Evolutionary conservation across 306 rosid genomes (phyloP), one percentile per base, ranked within the genome.

Genomic region (Begonia peltatifolia): DNA sequence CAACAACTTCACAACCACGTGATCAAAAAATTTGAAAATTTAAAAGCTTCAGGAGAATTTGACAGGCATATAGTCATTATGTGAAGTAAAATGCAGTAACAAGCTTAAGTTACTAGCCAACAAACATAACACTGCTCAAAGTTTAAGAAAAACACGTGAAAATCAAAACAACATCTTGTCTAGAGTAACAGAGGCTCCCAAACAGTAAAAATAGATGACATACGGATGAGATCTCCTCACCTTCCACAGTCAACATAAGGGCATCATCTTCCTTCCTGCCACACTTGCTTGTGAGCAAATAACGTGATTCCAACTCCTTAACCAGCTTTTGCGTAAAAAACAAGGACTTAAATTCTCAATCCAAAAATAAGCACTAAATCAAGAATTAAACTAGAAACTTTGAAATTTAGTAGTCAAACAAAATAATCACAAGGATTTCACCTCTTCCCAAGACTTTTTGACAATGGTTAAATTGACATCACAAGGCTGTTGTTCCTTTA

Each of bases 401-500:
- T 30, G 15, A 15, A 46, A 63, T 14, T 14, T 53, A 30, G 6
- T 30, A 30, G 38, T 30, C 38, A 30, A 30, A 30, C 38, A 30
- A 30, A 30, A 30, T 30, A 30, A 30, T 30, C 38, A 30, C 53
- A 14, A 49, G 16, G 41, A 22, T 16, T 59, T 36, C 72, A 86
- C 99, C 94, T 81, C 64, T 58, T 79, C 78, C 94, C 84, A 77
- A 50, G 87, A 76, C 69, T 74, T 86, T 71, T 75, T 77, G 64
- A 79, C 94, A 58, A 74, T 86, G 1, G 68, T 41, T 65, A 81
- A 63, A 47, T 79, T 73, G 42, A 82, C 64, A 64, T 69, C 88
- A 72, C 77, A 64, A 16, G 96, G 83, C 57, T 66, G 75, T 58
- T 92, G 96, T 66, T 71, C 74, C 62, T 64, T 79, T 76, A 75